Percentiles rank a stretch among this genome's conserved stretches.
Evolutionary conservation across 345 rosid genomes (phyloP).

Genomic region (Corchorus olitorius): DNA sequence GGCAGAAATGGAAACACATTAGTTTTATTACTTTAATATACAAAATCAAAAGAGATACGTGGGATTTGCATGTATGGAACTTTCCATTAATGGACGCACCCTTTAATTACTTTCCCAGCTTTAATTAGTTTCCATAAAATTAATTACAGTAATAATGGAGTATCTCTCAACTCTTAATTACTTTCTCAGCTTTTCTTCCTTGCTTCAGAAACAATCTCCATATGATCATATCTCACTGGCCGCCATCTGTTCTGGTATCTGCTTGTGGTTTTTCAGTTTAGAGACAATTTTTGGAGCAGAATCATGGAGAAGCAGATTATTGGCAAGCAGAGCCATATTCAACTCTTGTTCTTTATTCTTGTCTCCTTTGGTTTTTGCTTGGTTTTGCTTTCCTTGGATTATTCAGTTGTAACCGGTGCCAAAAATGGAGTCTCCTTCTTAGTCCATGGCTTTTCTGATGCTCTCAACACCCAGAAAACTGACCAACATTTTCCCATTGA

Average conservation of each 20-base stretch:
- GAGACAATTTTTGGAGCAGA: neutral
- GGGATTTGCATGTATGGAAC: neutral
- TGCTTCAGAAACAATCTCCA: neutral
- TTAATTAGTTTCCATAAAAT: no score
- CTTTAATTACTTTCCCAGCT: neutral
- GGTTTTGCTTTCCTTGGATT: slow-evolving; percentile 34
- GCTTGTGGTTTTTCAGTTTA: neutral
- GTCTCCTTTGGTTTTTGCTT: slow-evolving; percentile 30
- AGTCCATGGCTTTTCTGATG: slow-evolving; percentile 8
- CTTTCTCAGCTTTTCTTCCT: neutral
- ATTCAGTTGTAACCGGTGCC: slow-evolving; percentile 43
- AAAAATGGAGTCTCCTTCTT: slow-evolving; percentile 20
- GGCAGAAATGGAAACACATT: neutral
- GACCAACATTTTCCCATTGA: slow-evolving; percentile 17
- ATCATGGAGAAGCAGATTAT: slow-evolving; percentile 29
- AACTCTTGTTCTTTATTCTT: slow-evolving; percentile 27
- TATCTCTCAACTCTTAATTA: neutral
- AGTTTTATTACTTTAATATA: neutral
- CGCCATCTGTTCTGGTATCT: neutral
- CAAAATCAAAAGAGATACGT: neutral
- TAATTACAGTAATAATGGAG: neutral
- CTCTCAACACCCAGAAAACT: slow-evolving; percentile 29
- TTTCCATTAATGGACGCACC: neutral
- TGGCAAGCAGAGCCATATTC: slow-evolving; percentile 23
- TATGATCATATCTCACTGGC: neutral